Conservation (phyloP, 495 filamentous ascomycete species). For the Penicillium canescens region DNA sequence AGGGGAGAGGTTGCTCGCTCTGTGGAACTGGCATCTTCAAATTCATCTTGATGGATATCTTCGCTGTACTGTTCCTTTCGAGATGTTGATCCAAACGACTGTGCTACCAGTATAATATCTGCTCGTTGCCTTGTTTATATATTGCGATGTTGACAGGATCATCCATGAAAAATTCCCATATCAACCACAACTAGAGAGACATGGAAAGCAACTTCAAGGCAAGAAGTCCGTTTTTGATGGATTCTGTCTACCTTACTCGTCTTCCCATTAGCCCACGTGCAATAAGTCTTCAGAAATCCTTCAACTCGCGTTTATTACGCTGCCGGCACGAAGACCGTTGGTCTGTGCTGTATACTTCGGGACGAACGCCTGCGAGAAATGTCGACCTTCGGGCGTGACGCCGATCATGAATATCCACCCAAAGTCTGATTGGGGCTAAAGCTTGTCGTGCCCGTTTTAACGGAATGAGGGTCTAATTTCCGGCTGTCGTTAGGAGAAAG, state of each 20-base stretch:
- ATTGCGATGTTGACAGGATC: too few species aligned
- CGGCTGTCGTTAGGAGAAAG: too few species aligned
- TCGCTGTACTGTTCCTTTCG: too few species aligned
- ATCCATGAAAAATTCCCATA: too few species aligned
- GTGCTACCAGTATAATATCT: too few species aligned
- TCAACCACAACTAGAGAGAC: too few species aligned
- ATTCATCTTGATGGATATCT: constrained; percentile 4
- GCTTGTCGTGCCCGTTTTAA: too few species aligned
- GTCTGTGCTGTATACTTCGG: constrained; percentile 13
- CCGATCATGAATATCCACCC: background rate
- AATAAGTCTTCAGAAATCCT: background rate
- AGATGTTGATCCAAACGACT: too few species aligned
- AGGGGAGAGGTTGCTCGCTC: background rate
- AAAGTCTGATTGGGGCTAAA: background rate
- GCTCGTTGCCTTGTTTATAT: too few species aligned
- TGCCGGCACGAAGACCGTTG: constrained; percentile 21
- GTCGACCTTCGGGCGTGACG: background rate
- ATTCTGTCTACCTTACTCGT: background rate
- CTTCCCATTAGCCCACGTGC: background rate
- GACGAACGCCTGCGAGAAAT: constrained; percentile 10
- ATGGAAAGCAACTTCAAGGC: background rate
- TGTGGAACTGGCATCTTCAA: constrained; percentile 7
- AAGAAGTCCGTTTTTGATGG: constrained; percentile 7
- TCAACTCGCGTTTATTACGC: background rate
- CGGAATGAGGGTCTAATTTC: too few species aligned